Evolutionary conservation across 2,329 filamentous ascomycete genomes (phyloP).

Genomic region (Aspergillus alliaceus): DNA sequence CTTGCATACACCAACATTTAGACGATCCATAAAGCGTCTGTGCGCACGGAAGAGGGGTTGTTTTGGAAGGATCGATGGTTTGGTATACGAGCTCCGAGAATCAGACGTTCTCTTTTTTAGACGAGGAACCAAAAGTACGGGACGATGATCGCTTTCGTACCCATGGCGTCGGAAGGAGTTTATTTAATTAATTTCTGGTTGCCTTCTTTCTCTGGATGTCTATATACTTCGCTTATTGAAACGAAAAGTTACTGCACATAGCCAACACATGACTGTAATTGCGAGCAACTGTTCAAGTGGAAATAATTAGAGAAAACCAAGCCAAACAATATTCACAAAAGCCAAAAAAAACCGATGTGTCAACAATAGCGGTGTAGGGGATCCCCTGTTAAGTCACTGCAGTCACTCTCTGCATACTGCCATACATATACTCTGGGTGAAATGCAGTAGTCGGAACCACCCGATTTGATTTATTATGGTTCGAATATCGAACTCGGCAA

Average conservation of each 20-base stretch:
- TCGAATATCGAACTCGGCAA: too few relatives aligned
- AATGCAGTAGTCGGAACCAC: not conserved
- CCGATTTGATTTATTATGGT: too few relatives aligned
- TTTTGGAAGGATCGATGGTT: not conserved
- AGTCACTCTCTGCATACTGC: slow-evolving; percentile 1
- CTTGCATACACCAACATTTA: slow-evolving; percentile 1
- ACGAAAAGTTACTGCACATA: not conserved
- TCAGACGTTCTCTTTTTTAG: not conserved
- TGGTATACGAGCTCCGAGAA: not conserved
- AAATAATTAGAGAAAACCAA: not conserved
- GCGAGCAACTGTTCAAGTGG: too few relatives aligned
- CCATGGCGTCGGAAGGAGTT: slow-evolving; percentile 2
- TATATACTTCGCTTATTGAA: not conserved
- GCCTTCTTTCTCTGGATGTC: not conserved
- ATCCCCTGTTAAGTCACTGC: slow-evolving; percentile 12
- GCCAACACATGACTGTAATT: not conserved
- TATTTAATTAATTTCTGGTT: not conserved
- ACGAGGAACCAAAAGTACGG: slow-evolving; percentile 1
- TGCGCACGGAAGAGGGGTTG: slow-evolving; percentile 9
- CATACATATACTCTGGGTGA: too few relatives aligned
- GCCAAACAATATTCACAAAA: too few relatives aligned
- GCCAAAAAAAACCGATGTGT: slow-evolving; percentile 5
- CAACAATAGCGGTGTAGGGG: slow-evolving; percentile 20
- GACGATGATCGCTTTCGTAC: not conserved
- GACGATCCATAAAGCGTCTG: slow-evolving; percentile 7